Percentiles rank a stretch among this genome's conserved stretches.
These are phyloP conservation scores for Talaromyces rugulosus DNA, from an alignment of 2,329 filamentous ascomycete genomes.

Conservation along the genomic window DNA sequence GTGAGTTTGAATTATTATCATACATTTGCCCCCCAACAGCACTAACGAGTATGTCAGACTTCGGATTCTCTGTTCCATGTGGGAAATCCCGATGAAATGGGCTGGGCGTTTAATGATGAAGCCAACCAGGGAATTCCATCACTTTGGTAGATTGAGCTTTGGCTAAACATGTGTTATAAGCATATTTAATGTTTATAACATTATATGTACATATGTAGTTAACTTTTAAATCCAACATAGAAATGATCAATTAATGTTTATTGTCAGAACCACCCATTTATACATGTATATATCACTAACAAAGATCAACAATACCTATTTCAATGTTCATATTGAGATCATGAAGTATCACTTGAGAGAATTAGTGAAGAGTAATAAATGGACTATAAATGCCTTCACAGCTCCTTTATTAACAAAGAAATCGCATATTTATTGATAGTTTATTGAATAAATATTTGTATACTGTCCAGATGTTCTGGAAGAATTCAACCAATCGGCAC, in stretches of 20 bases:
- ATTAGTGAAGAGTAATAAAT: no score
- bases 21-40: not conserved
- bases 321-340: no score
- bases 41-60: not conserved
- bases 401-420: not conserved
- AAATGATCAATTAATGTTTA: no score
- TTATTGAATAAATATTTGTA: not conserved
- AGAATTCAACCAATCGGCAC: not conserved
- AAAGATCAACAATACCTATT: no score
- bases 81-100: conserved; percentile 11
- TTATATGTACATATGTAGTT: no score
- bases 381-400: no score
- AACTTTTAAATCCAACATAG: no score
- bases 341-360: no score
- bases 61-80: conserved; percentile 24
- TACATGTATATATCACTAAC: no score
- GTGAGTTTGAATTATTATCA: not conserved
- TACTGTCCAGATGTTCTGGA: not conserved
- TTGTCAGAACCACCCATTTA: no score
- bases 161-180: not conserved
- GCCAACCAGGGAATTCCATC: not conserved
- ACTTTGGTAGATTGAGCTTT: not conserved
- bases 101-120: conserved; percentile 13
- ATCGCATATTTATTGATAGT: not conserved
- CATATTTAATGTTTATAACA: no score